These are phyloP conservation scores for Knoxia roxburghii DNA, from an alignment of 257 asterid species.

Conservation along the genomic window DNA sequence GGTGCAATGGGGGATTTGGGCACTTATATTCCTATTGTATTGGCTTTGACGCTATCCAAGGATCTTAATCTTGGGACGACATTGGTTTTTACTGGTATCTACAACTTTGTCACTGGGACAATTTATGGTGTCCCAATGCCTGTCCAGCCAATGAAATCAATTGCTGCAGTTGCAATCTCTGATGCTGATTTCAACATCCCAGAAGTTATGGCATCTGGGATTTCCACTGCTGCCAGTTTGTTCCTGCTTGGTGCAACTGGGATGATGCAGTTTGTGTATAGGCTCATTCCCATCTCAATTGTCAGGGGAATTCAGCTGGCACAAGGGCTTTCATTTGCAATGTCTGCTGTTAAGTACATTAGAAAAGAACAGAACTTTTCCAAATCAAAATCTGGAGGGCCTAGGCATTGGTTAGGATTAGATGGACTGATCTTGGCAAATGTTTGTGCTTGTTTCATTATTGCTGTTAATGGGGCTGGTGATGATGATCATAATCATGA, in stretches of 20 bases:
- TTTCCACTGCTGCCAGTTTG: slow-evolving; percentile 55
- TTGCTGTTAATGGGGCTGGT: slow-evolving; percentile 51
- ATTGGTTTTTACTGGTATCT: slow-evolving; percentile 61
- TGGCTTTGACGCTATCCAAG: slow-evolving; percentile 61
- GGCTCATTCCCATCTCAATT: slow-evolving; percentile 54
- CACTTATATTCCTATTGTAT: slow-evolving; percentile 60
- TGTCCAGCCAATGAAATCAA: slow-evolving; percentile 82
- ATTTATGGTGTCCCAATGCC: slow-evolving; percentile 81
- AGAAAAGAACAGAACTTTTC: slow-evolving; percentile 46
- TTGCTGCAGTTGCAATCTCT: slow-evolving; percentile 76
- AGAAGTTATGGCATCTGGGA: slow-evolving; percentile 82
- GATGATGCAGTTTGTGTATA: slow-evolving; percentile 57
- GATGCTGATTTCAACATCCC: slow-evolving; percentile 50
- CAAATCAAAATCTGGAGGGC: slow-evolving; percentile 43
- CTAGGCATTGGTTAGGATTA: slow-evolving; percentile 65
- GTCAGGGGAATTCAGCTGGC: slow-evolving; percentile 83
- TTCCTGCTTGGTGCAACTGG: slow-evolving; percentile 54
- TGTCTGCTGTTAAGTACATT: slow-evolving; percentile 67
- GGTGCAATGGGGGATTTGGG: slow-evolving; percentile 93
- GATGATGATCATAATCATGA: slow-evolving; percentile 28
- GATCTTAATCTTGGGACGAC: slow-evolving; percentile 74
- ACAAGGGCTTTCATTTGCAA: slow-evolving; percentile 69
- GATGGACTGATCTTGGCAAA: slow-evolving; percentile 68
- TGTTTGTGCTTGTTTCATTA: slow-evolving; percentile 50
- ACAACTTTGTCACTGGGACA: slow-evolving; percentile 59